Conservation (phyloP, 1,139 yeast genomes). For the Debaryomyces nepalensis region DNA sequence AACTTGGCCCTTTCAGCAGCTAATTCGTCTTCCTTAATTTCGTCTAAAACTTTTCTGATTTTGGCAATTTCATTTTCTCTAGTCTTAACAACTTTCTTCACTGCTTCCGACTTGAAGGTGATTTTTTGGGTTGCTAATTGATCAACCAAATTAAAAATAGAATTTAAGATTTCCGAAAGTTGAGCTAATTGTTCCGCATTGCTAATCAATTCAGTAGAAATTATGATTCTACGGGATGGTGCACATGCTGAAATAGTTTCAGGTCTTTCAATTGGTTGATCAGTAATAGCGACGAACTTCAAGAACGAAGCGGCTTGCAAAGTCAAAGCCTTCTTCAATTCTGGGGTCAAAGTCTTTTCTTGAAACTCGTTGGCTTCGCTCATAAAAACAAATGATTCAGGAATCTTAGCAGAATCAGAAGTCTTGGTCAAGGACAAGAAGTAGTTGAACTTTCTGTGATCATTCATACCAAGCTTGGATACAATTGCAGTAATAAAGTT, state of each 20-base stretch:
- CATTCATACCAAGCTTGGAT: constrained; percentile 82
- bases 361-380: constrained; percentile 84
- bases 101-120: constrained; percentile 66
- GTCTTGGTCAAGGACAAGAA: constrained; percentile 86
- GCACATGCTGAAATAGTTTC: constrained; percentile 51
- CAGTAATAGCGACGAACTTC: constrained; percentile 78
- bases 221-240: constrained; percentile 58
- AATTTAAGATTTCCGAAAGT: constrained; percentile 51
- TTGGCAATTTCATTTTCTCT: constrained; percentile 73
- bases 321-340: constrained; percentile 54
- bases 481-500: constrained; percentile 84
- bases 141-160: constrained; percentile 60
- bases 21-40: constrained; percentile 65
- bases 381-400: constrained; percentile 83
- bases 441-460: constrained; percentile 74
- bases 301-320: constrained; percentile 54
- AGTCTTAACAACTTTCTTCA: constrained; percentile 72
- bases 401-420: constrained; percentile 68
- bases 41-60: constrained; percentile 62
- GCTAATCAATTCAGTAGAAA: constrained; percentile 55
- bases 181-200: constrained; percentile 51
- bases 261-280: constrained; percentile 76
- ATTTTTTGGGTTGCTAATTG: constrained; percentile 49
- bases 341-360: constrained; percentile 57
- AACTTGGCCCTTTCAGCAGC: constrained; percentile 72